Evolutionary conservation across 2,329 filamentous ascomycete species (phyloP), one percentile per base, ranked within the genome.

Genomic region (Eutypa lata): DNA sequence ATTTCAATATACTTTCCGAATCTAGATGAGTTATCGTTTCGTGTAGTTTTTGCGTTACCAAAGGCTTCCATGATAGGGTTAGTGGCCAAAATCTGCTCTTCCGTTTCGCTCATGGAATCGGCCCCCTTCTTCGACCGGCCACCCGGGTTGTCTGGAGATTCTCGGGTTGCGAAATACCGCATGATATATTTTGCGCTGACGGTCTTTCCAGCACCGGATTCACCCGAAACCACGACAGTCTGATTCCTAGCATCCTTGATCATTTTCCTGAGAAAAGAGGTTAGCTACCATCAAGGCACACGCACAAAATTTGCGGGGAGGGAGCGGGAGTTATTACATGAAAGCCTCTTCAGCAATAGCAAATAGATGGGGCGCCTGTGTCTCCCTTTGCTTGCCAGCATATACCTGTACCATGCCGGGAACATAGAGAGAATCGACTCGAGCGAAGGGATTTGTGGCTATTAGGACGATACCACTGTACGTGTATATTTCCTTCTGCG

Each of bases 1-100:
- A 99, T 99, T 76, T 99, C 94, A 65, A 99, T 97, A 73, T 99
- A 99, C 80, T 99, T 99, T 71, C 94, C 94, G 73, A 99, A 99
- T 67, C 94, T 86, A 42, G 94, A 99, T 44, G 94, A 99, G 76
- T 99, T 99, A 76, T 99, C 94, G 76, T 99, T 99, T 71, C 94
- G 84, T 11, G 94, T 99, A n/a, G 94, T 99, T 77, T 99, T 99
- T 51, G 94, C 94, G 77, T 99, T 99, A 71, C 94, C 94, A 68
- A 99, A 99, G 33, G 94, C 93, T 83, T 99, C 94, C 94, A 99
- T 99, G 70, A 99, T 96, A 38, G 94, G 94, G 71, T 99, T 99
- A 50, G 94, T 99, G 28, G 94, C 94, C 61, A 99, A 77, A 68
- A 99, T 99, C 71, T 96, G 92, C 77, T 99, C 93, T 75, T 99